These are phyloP conservation scores for Moesziomyces antarcticus DNA, from an alignment of 1,284 basidiomycete species.

Conservation along the genomic window DNA sequence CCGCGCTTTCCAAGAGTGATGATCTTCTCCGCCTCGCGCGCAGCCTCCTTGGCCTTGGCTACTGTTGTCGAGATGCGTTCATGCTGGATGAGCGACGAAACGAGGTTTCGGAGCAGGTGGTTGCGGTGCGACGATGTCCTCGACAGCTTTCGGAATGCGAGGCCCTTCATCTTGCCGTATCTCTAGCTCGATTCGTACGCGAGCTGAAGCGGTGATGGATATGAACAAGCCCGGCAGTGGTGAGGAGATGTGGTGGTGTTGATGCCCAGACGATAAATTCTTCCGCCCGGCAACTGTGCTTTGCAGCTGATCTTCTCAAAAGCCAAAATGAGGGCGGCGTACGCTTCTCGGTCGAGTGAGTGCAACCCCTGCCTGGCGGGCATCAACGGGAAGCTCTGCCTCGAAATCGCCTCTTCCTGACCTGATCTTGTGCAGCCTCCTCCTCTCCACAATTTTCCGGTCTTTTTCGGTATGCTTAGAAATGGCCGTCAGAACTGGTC, in stretches of 20 bases:
- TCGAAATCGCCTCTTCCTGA: constrained; percentile 1
- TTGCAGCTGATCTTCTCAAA: constrained; percentile 16
- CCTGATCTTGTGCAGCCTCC: not conserved
- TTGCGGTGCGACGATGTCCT: constrained; percentile 55
- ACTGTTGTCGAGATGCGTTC: constrained; percentile 96
- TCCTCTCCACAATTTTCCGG: not conserved
- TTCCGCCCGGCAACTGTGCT: not conserved
- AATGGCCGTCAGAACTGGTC: not conserved
- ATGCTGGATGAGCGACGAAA: constrained; percentile 92
- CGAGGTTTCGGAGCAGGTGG: constrained; percentile 75
- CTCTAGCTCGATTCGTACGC: not conserved
- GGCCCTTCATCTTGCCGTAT: constrained; percentile 59
- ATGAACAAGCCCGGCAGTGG: not conserved
- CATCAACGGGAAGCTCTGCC: constrained; percentile 12
- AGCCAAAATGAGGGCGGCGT: not conserved
- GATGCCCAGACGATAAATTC: constrained; percentile 5
- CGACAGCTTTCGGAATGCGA: constrained; percentile 64
- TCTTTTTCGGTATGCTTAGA: not conserved
- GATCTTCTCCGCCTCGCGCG: constrained; percentile 92
- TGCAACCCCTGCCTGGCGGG: not conserved
- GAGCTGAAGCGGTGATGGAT: not conserved
- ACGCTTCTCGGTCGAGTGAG: constrained; percentile 39
- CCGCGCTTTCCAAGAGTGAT: constrained; percentile 64
- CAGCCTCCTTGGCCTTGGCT: constrained; percentile 92
- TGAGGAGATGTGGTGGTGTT: not conserved